Evolutionary conservation across 352 stramenopile genomes (phyloP).

Genomic region (Globisporangium middletonii): DNA sequence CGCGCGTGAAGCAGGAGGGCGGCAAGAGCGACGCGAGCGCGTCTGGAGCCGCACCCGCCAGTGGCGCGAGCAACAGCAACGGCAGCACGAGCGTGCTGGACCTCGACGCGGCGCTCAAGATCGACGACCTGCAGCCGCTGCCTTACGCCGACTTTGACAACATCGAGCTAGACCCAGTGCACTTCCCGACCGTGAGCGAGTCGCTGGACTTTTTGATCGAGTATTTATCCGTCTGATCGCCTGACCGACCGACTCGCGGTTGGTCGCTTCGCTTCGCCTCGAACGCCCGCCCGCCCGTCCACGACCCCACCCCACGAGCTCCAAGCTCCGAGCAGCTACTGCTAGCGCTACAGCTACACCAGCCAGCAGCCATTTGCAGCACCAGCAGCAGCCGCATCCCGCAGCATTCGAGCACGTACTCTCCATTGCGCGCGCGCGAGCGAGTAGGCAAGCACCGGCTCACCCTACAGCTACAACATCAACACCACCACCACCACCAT

Average conservation of each 20-base stretch:
- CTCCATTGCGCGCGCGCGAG: neutral
- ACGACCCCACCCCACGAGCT: neutral
- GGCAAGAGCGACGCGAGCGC: neutral
- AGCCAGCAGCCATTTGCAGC: neutral
- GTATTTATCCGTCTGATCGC: constrained; percentile 32
- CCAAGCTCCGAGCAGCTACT: no score
- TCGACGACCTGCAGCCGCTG: constrained; percentile 32
- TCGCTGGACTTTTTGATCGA: constrained; percentile 64
- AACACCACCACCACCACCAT: neutral
- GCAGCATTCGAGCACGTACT: neutral
- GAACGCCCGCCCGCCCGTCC: neutral
- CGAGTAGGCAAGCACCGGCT: neutral
- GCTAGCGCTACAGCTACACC: neutral
- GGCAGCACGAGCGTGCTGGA: constrained; percentile 8
- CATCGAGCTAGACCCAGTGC: constrained; percentile 35
- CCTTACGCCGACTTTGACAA: constrained; percentile 43
- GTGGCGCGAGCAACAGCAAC: neutral
- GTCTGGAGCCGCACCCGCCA: neutral
- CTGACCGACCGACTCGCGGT: neutral
- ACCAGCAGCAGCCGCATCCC: neutral
- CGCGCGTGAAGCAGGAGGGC: constrained; percentile 9
- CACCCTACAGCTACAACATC: neutral
- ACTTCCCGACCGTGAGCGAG: constrained; percentile 53
- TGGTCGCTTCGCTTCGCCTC: neutral
- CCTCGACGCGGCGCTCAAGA: constrained; percentile 21